Base-by-base conservation (phyloP, 2,329 filamentous ascomycete species). In the Penicillium janthinellum region DNA sequence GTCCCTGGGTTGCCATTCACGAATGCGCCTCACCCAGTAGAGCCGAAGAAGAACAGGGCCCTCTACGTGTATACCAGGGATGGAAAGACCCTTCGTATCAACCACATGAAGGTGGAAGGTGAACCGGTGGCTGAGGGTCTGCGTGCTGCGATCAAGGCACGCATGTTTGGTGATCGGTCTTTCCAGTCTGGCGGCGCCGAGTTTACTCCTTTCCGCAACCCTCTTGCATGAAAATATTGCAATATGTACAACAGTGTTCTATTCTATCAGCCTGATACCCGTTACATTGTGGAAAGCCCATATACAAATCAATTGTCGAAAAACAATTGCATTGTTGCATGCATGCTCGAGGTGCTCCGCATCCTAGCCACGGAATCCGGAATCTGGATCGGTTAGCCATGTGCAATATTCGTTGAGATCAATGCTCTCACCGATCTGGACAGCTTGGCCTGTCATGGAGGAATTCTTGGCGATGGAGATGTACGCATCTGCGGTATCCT, bases 41-140 rank as follows among this genome's bases (percentile, higher is more conserved):
- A 69, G 42, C 58, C 70, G n/a, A 63, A 67, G 35, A 65, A 68
- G 45, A 64, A 59, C 35, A 71, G 68, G 53, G 64, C 67, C 2
- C 62, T 79, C 25, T 76, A 77, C 35, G 71, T 78, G 15, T 77
- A 71, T 49, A 78, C 76, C 6, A 60, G 54, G 20, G 76, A 79
- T 53, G 67, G 68, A 11, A 77, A 71, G 55, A 59, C 74, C 6
- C 54, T 79, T 41, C 72, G 70, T 31, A 70, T 79, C 25, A 66
- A 74, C 37, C 67, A 71, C 49, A 72, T 79, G 67, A 78, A 78
- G 58, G 75, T 79, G 10, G 75, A 79, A 69, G 77, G 75, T 1
- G 70, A 74, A 31, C 68, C 66, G 51, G 70, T 69, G 41, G 68
- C 73, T n/a, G 71, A 73, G 41, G 76, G 73, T 6, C 70, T 75